phyloP scores from a whole-genome alignment of 2,329 filamentous ascomycete species.

The Epichloe hybrida region DNA sequence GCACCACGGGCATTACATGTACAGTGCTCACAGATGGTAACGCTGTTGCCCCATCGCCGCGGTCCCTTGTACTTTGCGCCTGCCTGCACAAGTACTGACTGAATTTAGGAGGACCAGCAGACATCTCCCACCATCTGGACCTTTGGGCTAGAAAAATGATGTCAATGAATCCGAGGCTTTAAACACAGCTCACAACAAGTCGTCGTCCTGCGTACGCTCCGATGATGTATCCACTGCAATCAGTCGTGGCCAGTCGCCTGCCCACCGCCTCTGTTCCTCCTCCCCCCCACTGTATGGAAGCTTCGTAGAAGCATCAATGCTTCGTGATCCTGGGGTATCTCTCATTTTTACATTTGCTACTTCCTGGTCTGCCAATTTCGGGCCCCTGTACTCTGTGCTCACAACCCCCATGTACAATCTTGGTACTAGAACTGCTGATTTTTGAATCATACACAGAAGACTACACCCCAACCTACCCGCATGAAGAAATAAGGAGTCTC shows the following conservation, averaged over 20 bases:
- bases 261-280: neutral
- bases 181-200: neutral
- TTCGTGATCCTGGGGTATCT: conserved; percentile 1
- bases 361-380: too few relatives aligned
- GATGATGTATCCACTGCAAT: conserved; percentile 1
- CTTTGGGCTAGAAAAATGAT: neutral
- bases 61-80: neutral
- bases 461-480: too few relatives aligned
- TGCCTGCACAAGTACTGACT: neutral
- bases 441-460: too few relatives aligned
- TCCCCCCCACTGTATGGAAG: conserved; percentile 5
- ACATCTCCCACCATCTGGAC: neutral
- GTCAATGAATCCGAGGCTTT: neutral
- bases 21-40: too few relatives aligned
- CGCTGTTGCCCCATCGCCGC: too few relatives aligned
- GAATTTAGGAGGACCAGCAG: too few relatives aligned
- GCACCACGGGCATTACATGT: too few relatives aligned
- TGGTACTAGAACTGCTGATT: too few relatives aligned
- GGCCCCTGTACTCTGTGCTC: too few relatives aligned
- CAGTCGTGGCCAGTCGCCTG: neutral
- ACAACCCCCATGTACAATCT: too few relatives aligned
- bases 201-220: neutral
- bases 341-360: neutral
- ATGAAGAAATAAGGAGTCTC: too few relatives aligned
- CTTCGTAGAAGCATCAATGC: conserved; percentile 7